These are phyloP conservation scores for Senecio squalidus DNA, from an alignment of 140 eudicot species.

Conservation along the genomic window DNA sequence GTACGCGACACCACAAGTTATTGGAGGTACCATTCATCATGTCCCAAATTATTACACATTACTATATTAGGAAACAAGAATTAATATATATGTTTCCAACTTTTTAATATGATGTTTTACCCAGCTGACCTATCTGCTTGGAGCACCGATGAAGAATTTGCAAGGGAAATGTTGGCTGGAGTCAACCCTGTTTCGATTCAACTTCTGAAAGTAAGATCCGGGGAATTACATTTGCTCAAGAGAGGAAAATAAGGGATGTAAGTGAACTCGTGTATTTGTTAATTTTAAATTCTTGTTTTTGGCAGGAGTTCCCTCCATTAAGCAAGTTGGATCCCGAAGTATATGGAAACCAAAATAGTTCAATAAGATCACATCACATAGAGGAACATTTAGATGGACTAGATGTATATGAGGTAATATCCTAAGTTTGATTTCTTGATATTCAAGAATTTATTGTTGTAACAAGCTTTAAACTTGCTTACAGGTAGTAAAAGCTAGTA, in stretches of 20 bases:
- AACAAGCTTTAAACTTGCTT: neutral
- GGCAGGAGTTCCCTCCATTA: constrained; percentile 62
- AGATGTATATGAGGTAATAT: constrained; percentile 40
- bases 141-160: constrained; percentile 85
- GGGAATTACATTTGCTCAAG: neutral
- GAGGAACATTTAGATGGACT: constrained; percentile 42
- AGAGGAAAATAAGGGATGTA: neutral
- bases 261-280: constrained; percentile 1
- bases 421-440: neutral
- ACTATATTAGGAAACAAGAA: too few species aligned
- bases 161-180: constrained; percentile 92
- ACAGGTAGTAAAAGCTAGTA: constrained; percentile 42
- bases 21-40: constrained; percentile 33
- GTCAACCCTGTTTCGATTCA: constrained; percentile 58
- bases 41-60: neutral
- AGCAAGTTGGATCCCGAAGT: constrained; percentile 50
- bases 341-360: constrained; percentile 60
- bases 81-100: neutral
- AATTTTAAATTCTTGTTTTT: neutral
- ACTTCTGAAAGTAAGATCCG: constrained; percentile 41
- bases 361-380: constrained; percentile 44
- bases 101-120: neutral
- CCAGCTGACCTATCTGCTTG: constrained; percentile 64
- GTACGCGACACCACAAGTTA: constrained; percentile 47
- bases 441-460: neutral